Evolutionary conservation across 2,329 filamentous ascomycete genomes (phyloP).

Genomic region (Calonectria honghensis): DNA sequence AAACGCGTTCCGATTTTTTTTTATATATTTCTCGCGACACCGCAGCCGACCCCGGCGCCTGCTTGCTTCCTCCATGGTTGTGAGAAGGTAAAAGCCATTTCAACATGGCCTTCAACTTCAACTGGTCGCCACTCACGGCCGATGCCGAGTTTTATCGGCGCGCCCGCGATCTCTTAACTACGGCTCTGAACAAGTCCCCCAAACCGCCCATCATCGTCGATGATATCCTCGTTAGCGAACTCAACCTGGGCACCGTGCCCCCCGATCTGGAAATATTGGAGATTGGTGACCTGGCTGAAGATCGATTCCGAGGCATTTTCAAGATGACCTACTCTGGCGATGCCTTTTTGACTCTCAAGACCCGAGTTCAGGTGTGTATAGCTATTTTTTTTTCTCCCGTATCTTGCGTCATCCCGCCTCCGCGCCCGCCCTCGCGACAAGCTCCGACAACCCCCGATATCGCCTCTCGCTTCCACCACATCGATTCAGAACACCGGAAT

Average conservation of each 20-base stretch:
- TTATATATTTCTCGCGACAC: conserved; percentile 39
- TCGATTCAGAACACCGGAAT: conserved; percentile 27
- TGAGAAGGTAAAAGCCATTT: conserved; percentile 65
- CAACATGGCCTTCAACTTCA: conserved; percentile 99
- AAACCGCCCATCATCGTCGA: conserved; percentile 99
- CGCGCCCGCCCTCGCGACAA: conserved; percentile 10
- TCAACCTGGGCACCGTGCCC: conserved; percentile 95
- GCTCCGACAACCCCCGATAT: conserved; percentile 31
- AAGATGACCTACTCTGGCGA: conserved; percentile 99
- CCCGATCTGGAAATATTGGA: conserved; percentile 97
- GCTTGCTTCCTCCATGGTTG: conserved; percentile 58
- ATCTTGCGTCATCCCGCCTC: conserved; percentile 36
- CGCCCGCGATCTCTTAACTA: conserved; percentile 94
- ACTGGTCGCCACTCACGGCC: conserved; percentile 99
- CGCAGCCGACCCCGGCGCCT: conserved; percentile 52
- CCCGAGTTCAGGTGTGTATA: conserved; percentile 87
- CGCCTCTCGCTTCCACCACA: conserved; percentile 11
- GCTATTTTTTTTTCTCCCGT: conserved; percentile 43
- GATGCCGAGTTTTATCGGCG: conserved; percentile 93
- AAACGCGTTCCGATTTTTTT: conserved; percentile 43
- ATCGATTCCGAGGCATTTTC: conserved; percentile 98
- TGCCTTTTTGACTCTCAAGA: conserved; percentile 95
- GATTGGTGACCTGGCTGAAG: conserved; percentile 97
- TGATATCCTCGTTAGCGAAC: conserved; percentile 98
- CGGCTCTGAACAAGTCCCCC: conserved; percentile 96